Percentiles rank a stretch among this genome's conserved stretches.
These are phyloP conservation scores for Ustilago loliicola DNA, from an alignment of 1,284 basidiomycete genomes.

Conservation along the genomic window DNA sequence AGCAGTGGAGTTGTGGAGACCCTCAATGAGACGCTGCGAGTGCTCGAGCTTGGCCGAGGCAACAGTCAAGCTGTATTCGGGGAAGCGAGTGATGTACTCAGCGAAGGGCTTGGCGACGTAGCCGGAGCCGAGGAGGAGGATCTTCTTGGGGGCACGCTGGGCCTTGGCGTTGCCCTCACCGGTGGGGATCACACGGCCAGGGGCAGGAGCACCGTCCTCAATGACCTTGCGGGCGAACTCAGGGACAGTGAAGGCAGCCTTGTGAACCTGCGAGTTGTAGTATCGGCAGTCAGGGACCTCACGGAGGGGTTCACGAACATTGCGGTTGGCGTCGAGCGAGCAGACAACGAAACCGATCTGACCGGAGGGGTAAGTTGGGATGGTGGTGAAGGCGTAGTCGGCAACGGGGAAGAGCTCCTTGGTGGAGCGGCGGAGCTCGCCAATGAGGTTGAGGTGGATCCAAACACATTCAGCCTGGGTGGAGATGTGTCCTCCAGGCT, in stretches of 20 bases:
- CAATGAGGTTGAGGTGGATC: constrained; percentile 92
- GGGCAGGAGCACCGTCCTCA: constrained; percentile 66
- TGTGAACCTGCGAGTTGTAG: constrained; percentile 88
- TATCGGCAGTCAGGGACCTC: constrained; percentile 77
- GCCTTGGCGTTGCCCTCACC: constrained; percentile 72
- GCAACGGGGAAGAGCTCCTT: constrained; percentile 84
- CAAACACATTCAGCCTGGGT: constrained; percentile 97
- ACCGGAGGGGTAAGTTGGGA: constrained; percentile 96
- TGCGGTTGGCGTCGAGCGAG: constrained; percentile 76
- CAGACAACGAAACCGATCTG: constrained; percentile 97
- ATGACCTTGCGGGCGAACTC: constrained; percentile 82
- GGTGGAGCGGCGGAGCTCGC: constrained; percentile 81
- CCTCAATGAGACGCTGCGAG: constrained; percentile 80
- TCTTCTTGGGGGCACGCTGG: constrained; percentile 75
- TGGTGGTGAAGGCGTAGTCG: constrained; percentile 95
- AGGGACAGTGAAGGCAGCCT: constrained; percentile 87
- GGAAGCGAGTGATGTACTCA: constrained; percentile 88
- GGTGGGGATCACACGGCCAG: constrained; percentile 70
- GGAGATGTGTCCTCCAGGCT: constrained; percentile 91
- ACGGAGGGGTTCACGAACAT: constrained; percentile 74
- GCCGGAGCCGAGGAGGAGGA: constrained; percentile 92
- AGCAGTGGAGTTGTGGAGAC: constrained; percentile 78
- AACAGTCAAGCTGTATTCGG: constrained; percentile 86
- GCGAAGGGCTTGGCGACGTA: constrained; percentile 95
- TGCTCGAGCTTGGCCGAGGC: constrained; percentile 68